Evolutionary conservation across 805 yeast species (phyloP).

Genomic region (Hanseniaspora meyeri): DNA sequence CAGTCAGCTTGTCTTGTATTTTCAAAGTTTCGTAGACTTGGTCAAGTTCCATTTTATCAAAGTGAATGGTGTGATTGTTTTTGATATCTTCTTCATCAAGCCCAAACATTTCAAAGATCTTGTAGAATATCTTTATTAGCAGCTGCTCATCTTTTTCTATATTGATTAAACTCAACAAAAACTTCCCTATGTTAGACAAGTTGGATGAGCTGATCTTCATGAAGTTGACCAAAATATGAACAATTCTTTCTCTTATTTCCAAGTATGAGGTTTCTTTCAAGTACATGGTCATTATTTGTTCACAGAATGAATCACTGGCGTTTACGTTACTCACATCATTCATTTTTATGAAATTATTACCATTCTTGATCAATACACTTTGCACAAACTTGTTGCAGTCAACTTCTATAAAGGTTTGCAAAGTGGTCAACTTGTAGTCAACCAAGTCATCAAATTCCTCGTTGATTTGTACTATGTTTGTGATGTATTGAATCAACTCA

Average conservation of each 20-base stretch:
- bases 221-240: not conserved
- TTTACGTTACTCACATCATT: not conserved
- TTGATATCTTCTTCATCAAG: conserved; percentile 12
- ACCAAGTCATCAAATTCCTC: conserved; percentile 18
- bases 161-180: not conserved
- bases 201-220: not conserved
- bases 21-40: conserved; percentile 4
- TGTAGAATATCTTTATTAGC: conserved; percentile 6
- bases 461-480: not conserved
- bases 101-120: conserved; percentile 7
- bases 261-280: not conserved
- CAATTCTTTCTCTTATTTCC: not conserved
- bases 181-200: conserved; percentile 1
- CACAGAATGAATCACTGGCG: conserved; percentile 14
- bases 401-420: not conserved
- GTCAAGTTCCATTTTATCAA: conserved; percentile 6
- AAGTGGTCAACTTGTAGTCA: not conserved
- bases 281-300: conserved; percentile 11
- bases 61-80: not conserved
- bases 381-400: not conserved
- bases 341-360: conserved; percentile 17
- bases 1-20: conserved; percentile 1
- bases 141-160: conserved; percentile 4
- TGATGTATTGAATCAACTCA: not conserved
- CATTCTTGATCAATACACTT: conserved; percentile 16